Conservation (phyloP, 1,139 yeast genomes). For the Lodderomyces parapsilosis region DNA sequence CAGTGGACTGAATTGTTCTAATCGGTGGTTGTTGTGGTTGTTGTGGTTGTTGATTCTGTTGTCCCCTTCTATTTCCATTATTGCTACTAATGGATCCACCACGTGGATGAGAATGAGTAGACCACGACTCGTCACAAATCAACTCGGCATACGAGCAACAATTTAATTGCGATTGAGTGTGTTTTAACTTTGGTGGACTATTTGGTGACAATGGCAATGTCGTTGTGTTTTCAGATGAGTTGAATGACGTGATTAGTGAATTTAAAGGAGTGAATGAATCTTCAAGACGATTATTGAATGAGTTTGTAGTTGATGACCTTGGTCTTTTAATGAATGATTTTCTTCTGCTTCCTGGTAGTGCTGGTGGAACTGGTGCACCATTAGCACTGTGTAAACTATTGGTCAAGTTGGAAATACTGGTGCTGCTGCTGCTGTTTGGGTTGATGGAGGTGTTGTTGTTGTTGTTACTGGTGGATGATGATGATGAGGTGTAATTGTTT, state of each 20-base stretch:
- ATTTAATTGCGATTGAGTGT: constrained; percentile 53
- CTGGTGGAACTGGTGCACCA: too few relatives aligned
- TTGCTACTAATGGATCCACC: not conserved
- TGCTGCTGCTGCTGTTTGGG: not conserved
- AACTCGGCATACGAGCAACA: constrained; percentile 82
- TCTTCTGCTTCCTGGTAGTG: not conserved
- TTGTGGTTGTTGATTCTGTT: not conserved
- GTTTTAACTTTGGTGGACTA: constrained; percentile 33
- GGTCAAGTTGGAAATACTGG: not conserved
- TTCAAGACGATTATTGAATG: constrained; percentile 1
- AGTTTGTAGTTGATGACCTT: not conserved
- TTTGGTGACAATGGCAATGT: constrained; percentile 12
- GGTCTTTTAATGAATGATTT: not conserved
- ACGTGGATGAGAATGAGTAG: constrained; percentile 40
- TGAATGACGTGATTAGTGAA: not conserved
- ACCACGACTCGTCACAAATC: constrained; percentile 50
- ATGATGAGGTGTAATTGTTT: constrained; percentile 7
- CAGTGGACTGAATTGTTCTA: constrained; percentile 7
- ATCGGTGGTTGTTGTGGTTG: constrained; percentile 3
- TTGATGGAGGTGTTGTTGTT: constrained; percentile 2
- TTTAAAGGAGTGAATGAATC: not conserved
- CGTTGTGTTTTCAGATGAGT: not conserved
- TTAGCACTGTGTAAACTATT: not conserved
- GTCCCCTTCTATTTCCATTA: constrained; percentile 1
- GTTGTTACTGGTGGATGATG: constrained; percentile 7